Base-by-base conservation (phyloP, 345 rosid species). In the Camelina sativa region DNA sequence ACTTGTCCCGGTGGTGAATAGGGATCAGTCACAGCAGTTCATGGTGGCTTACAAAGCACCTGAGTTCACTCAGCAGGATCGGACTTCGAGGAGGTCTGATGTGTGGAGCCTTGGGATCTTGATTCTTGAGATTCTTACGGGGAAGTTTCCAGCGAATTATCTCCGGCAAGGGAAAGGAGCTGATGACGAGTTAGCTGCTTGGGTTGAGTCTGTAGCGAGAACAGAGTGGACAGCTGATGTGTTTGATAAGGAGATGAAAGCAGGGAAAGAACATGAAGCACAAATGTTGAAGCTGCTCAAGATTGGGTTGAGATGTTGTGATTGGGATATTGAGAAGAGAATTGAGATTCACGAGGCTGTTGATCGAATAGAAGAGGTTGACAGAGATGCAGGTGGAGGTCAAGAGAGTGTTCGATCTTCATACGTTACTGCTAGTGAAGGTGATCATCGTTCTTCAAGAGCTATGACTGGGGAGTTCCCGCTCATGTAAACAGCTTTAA, bases 91-190 rank as follows among this genome's bases (percentile, higher is more conserved):
- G 17, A 89, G 80, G 82, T 85, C 97, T 0, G 96, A 89, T 20
- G 94, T 93, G 5, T 93, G 98, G 98, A 89, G 91, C 62, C 88
- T 91, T 0, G 98, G 97, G n/a, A 89, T 91, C n/a, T 83, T 93
- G 1, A 93, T 91, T 3, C 87, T 91, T 0, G 98, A 93, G 79
- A 41, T 87, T 48, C 63, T 93, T 11, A 91, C 96, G 0, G 98
- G 98, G n/a, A 88, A 85, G 81, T 88, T 87, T 69, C 97, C 98
- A 0, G 93, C 83, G 9, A 93, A 89, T 73, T 89, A 90, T 74
- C 83, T 85, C 16, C 69, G 70, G 68, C 89, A 88, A 69, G 93
- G 89, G 11, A 86, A 85, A 23, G 85, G 85, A 0, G 76, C 65
- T 6, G 87, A 79, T 23, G 82, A 80, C 0, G 94, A 91, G 78